These are phyloP conservation scores for Boeremia exigua DNA, from an alignment of 2,329 filamentous ascomycete species.

Conservation along the genomic window DNA sequence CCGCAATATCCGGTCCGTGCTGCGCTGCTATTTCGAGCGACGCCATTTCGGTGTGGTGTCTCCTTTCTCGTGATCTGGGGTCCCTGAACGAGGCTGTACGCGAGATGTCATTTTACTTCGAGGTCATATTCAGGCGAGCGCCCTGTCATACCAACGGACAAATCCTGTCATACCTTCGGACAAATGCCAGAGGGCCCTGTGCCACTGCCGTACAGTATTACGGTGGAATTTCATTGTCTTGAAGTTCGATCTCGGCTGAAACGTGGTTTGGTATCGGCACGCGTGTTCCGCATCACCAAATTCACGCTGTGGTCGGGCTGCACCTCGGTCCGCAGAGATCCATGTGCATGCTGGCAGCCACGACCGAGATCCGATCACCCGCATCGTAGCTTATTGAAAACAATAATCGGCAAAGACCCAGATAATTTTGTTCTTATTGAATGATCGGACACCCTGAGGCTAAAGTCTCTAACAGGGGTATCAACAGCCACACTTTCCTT, in stretches of 20 bases:
- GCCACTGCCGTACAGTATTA: not conserved
- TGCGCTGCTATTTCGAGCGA: conserved; percentile 11
- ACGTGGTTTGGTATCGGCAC: conserved; percentile 7
- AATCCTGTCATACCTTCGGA: not conserved
- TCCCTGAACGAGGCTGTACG: conserved; percentile 1
- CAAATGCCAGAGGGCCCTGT: not conserved
- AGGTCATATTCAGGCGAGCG: not conserved
- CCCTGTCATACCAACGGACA: not conserved
- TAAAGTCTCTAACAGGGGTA: not conserved
- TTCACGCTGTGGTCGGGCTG: not conserved
- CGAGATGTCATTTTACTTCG: not conserved
- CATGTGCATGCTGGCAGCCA: not conserved
- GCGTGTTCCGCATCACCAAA: conserved; percentile 1
- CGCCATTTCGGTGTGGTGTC: not conserved
- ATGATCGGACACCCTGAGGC: too few species aligned
- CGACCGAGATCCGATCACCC: not conserved
- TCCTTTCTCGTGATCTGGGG: conserved; percentile 8
- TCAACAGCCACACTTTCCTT: not conserved
- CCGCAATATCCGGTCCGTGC: conserved; percentile 14
- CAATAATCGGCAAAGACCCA: not conserved
- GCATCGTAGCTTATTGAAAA: not conserved
- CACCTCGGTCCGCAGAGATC: not conserved
- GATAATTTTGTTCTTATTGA: not conserved
- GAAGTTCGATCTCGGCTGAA: not conserved
- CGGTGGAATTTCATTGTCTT: not conserved